Evolutionary conservation across 768 basidiomycete species (phyloP).

Genomic region (Gautieria morchelliformis): DNA sequence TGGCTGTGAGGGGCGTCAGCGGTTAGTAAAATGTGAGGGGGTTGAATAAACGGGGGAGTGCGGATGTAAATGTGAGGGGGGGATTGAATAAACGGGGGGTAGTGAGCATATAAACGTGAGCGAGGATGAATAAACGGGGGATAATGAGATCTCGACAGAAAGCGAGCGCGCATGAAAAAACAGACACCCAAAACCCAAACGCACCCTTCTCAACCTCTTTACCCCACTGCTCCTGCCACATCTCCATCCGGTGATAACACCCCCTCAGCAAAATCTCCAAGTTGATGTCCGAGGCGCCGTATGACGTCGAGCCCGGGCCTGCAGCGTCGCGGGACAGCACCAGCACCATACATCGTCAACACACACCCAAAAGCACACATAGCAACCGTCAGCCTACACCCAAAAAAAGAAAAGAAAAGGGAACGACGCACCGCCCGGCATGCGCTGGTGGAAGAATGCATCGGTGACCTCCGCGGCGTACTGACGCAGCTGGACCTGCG

Average conservation of each 20-base stretch:
- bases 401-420: no score
- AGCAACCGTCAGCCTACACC: no score
- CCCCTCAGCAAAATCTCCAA: constrained; percentile 62
- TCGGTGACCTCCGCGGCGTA: constrained; percentile 83
- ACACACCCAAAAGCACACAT: no score
- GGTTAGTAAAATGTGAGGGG: no score
- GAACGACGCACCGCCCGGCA: neutral
- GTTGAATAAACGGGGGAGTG: no score
- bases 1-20: constrained; percentile 33
- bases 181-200: constrained; percentile 12
- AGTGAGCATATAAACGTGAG: no score
- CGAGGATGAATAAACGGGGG: no score
- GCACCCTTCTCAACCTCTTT: constrained; percentile 63
- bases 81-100: no score
- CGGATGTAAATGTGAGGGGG: no score
- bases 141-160: neutral
- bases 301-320: constrained; percentile 6
- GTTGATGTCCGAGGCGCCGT: constrained; percentile 47
- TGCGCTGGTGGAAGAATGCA: constrained; percentile 46
- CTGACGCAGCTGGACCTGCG: constrained; percentile 67
- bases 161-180: neutral
- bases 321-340: no score
- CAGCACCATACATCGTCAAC: no score
- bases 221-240: constrained; percentile 68
- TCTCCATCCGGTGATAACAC: constrained; percentile 61